Percentiles rank a stretch among this genome's conserved stretches.
Evolutionary conservation across 1,284 basidiomycete genomes (phyloP).

Genomic region (Ceratobasidium theobromae): DNA sequence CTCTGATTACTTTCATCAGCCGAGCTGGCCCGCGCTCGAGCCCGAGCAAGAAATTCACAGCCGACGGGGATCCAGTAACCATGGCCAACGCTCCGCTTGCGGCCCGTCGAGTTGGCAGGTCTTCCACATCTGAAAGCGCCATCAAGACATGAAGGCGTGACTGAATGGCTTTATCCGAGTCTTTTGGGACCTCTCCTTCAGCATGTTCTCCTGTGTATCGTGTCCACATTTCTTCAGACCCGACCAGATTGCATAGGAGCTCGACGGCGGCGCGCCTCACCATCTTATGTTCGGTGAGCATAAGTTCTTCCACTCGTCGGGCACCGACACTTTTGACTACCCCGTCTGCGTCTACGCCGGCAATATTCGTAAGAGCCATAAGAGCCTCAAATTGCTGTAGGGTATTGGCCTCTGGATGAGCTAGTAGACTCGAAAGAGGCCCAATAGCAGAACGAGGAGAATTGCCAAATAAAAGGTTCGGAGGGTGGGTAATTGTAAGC

Average conservation of each 20-base stretch:
- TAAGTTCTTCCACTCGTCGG: constrained; percentile 71
- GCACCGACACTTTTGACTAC: constrained; percentile 49
- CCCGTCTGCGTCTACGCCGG: constrained; percentile 61
- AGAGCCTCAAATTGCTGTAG: constrained; percentile 89
- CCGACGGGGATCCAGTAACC: constrained; percentile 55
- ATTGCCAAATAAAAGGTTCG: constrained; percentile 84
- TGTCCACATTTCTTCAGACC: constrained; percentile 71
- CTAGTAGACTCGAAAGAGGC: constrained; percentile 71
- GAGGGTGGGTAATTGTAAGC: constrained; percentile 87
- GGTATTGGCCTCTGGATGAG: constrained; percentile 64
- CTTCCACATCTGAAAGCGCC: constrained; percentile 81
- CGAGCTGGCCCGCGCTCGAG: constrained; percentile 26
- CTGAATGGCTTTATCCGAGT: constrained; percentile 47
- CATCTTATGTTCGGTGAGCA: constrained; percentile 81
- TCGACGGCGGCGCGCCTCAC: constrained; percentile 86
- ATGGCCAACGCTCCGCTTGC: constrained; percentile 85
- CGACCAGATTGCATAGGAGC: constrained; percentile 90
- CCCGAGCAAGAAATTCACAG: constrained; percentile 12
- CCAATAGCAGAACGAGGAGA: constrained; percentile 78
- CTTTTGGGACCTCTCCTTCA: constrained; percentile 40
- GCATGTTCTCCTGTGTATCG: constrained; percentile 56
- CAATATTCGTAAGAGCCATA: constrained; percentile 95
- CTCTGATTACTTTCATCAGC: constrained; percentile 11
- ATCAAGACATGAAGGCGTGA: constrained; percentile 80
- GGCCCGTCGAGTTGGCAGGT: constrained; percentile 77